Evolutionary conservation across 257 asterid species (phyloP).

Genomic region (Coffea canephora): DNA sequence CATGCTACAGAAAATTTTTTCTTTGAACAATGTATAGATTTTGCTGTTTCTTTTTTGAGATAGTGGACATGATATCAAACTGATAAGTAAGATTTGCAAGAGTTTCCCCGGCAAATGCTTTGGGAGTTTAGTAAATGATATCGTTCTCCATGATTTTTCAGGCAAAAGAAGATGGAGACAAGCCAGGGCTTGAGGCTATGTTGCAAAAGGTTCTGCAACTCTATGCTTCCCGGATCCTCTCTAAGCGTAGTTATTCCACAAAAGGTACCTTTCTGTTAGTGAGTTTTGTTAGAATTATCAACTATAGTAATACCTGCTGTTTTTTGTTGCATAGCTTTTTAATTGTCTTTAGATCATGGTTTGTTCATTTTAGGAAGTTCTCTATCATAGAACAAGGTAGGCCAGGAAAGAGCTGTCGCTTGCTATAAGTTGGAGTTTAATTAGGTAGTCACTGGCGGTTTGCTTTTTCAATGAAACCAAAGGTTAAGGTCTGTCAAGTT

Average conservation of each 20-base stretch:
- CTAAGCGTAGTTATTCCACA: conserved; percentile 87
- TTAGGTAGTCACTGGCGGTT: not conserved
- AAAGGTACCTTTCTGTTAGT: conserved; percentile 47
- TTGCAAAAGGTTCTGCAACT: conserved; percentile 88
- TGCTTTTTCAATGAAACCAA: not conserved
- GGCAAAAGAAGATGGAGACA: conserved; percentile 93
- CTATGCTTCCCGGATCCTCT: conserved; percentile 85
- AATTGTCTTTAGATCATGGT: not conserved
- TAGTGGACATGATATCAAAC: not conserved
- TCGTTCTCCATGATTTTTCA: conserved; percentile 27
- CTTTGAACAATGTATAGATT: not conserved
- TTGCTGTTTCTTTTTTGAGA: not conserved
- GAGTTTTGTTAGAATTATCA: not conserved
- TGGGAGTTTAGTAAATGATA: not conserved
- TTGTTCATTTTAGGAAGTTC: not conserved
- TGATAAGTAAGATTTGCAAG: not conserved
- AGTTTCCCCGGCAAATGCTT: not conserved
- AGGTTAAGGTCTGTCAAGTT: not conserved
- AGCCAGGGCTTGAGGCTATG: conserved; percentile 99
- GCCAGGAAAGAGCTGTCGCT: not conserved
- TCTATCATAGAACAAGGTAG: not conserved
- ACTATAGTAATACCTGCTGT: too few relatives aligned
- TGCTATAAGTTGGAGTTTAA: not conserved
- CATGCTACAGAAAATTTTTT: not conserved
- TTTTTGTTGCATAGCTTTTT: not conserved